Evolutionary conservation across 108 stramenopile genomes (phyloP).

Genomic region (Fragilaria crotonensis): DNA sequence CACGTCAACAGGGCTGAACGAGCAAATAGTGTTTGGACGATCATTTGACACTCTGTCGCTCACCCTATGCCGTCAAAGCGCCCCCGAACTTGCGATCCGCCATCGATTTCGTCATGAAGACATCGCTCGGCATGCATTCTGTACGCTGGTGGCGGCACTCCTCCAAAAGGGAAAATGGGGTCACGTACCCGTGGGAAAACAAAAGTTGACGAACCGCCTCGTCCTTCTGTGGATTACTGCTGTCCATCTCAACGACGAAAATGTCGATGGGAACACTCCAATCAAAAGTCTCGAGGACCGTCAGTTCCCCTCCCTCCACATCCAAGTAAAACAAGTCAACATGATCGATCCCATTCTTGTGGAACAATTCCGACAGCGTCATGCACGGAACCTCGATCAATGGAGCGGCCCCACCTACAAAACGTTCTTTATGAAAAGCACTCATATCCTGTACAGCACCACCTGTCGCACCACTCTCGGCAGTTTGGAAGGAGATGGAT

Average conservation of each 20-base stretch:
- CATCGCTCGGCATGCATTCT: not conserved
- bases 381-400: constrained; percentile 8
- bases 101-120: no score
- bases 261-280: constrained; percentile 40
- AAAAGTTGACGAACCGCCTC: constrained; percentile 13
- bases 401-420: not conserved
- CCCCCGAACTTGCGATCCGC: no score
- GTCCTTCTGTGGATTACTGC: constrained; percentile 7
- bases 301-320: constrained; percentile 35
- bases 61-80: no score
- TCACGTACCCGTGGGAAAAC: not conserved
- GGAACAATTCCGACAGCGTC: constrained; percentile 15
- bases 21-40: no score
- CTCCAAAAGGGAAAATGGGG: not conserved
- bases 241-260: constrained; percentile 37
- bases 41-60: no score
- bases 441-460: constrained; percentile 15
- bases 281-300: constrained; percentile 37
- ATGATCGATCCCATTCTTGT: constrained; percentile 22
- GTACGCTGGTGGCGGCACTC: not conserved
- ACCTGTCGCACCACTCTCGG: constrained; percentile 15
- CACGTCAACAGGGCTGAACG: no score
- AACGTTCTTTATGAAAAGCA: constrained; percentile 9
- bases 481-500: constrained; percentile 13
- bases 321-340: constrained; percentile 38